A percentile compares a stretch with the other conserved stretches of the same genome.
phyloP scores from a whole-genome alignment of 1,139 yeast genomes.

The Taiozyma sp. region DNA sequence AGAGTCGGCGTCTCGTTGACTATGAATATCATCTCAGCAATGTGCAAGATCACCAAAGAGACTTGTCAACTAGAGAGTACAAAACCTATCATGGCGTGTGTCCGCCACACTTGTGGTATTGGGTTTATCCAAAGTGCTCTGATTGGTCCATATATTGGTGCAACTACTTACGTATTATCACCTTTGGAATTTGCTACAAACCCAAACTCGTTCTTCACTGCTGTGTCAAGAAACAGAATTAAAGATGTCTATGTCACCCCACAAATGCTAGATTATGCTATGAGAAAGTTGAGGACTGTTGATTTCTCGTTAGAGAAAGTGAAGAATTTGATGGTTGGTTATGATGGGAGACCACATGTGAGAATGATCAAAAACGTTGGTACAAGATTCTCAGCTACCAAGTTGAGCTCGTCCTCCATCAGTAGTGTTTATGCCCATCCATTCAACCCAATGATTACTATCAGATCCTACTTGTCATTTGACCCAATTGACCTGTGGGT shows the following conservation, averaged over 20 bases:
- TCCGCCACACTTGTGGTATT: slow-evolving; percentile 75
- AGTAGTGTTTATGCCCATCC: slow-evolving; percentile 74
- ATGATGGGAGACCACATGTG: slow-evolving; percentile 68
- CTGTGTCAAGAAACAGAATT: slow-evolving; percentile 71
- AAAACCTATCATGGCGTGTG: slow-evolving; percentile 78
- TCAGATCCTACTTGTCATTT: slow-evolving; percentile 82
- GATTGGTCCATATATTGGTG: slow-evolving; percentile 81
- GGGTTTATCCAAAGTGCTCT: slow-evolving; percentile 84
- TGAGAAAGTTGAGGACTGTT: slow-evolving; percentile 55
- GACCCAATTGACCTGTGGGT: slow-evolving; percentile 85
- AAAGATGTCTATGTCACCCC: slow-evolving; percentile 85
- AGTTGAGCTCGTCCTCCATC: slow-evolving; percentile 63
- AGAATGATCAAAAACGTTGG: slow-evolving; percentile 56
- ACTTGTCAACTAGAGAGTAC: slow-evolving; percentile 78
- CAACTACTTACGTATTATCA: slow-evolving; percentile 75
- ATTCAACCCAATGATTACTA: slow-evolving; percentile 77
- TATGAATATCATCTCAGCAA: slow-evolving; percentile 62
- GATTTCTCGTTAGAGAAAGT: slow-evolving; percentile 55
- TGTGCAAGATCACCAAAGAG: slow-evolving; percentile 87
- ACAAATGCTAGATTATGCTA: slow-evolving; percentile 77
- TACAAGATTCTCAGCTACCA: slow-evolving; percentile 57
- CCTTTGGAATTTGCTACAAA: slow-evolving; percentile 74
- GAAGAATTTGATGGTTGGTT: slow-evolving; percentile 80
- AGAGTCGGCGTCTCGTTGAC: slow-evolving; percentile 58
- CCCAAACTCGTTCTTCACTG: slow-evolving; percentile 67